These are phyloP conservation scores for Salisapilia sapeloensis DNA, from an alignment of 352 stramenopile species.

Conservation along the genomic window DNA sequence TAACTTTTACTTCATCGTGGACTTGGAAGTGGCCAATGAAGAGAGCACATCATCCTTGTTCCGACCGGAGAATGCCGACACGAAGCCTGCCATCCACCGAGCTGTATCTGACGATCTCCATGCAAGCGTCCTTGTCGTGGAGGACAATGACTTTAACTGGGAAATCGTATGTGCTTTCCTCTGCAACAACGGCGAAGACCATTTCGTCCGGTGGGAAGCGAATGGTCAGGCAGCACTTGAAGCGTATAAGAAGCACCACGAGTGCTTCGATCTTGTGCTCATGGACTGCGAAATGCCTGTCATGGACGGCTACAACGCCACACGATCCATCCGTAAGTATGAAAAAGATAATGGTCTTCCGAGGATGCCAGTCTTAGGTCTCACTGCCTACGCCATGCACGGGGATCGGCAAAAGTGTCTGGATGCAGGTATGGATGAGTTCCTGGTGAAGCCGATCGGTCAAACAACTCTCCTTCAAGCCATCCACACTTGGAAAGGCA, in stretches of 20 bases:
- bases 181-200: slow-evolving; percentile 59
- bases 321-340: slow-evolving; percentile 48
- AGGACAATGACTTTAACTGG: slow-evolving; percentile 86
- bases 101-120: slow-evolving; percentile 36
- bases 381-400: slow-evolving; percentile 79
- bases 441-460: slow-evolving; percentile 75
- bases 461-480: slow-evolving; percentile 42
- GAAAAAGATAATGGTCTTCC: slow-evolving; percentile 43
- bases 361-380: slow-evolving; percentile 61
- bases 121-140: slow-evolving; percentile 63
- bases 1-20: slow-evolving; percentile 54
- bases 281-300: slow-evolving; percentile 84
- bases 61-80: slow-evolving; percentile 3
- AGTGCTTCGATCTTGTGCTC: slow-evolving; percentile 59
- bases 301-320: slow-evolving; percentile 72
- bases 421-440: slow-evolving; percentile 73
- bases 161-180: slow-evolving; percentile 82
- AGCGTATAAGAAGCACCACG: slow-evolving; percentile 59
- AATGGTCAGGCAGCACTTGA: slow-evolving; percentile 54
- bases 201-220: slow-evolving; percentile 66
- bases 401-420: slow-evolving; percentile 70
- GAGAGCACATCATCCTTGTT: slow-evolving; percentile 23
- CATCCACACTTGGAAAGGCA: slow-evolving; percentile 62
- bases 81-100: slow-evolving; percentile 8
- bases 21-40: slow-evolving; percentile 16